Conservation (phyloP, 306 rosid species). For the Fagus crenata region DNA sequence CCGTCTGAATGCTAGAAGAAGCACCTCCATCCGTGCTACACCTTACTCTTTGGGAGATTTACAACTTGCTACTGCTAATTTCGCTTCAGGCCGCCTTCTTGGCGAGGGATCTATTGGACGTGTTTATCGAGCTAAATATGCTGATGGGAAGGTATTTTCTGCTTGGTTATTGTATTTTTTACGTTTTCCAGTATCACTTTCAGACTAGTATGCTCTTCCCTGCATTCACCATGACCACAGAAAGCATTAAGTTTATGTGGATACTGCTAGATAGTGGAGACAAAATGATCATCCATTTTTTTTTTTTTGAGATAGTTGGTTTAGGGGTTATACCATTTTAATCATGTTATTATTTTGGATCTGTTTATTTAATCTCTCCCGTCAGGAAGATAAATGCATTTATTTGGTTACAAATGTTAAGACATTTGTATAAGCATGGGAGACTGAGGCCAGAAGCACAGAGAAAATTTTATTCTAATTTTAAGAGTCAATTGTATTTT, state of each 20-base stretch:
- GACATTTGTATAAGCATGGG: too few relatives aligned
- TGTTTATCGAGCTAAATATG: slow-evolving; percentile 80
- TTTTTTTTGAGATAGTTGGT: not conserved
- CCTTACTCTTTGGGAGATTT: slow-evolving; percentile 56
- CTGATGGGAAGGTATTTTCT: slow-evolving; percentile 72
- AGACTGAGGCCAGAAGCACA: too few relatives aligned
- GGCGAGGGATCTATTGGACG: slow-evolving; percentile 82
- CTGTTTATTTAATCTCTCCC: not conserved
- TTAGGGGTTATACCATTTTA: not conserved
- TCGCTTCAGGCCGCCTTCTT: slow-evolving; percentile 67
- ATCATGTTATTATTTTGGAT: not conserved
- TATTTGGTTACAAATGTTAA: not conserved
- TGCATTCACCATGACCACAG: not conserved
- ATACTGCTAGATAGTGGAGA: not conserved
- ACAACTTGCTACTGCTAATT: slow-evolving; percentile 63
- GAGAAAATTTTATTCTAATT: too few relatives aligned
- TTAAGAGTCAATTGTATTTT: too few relatives aligned
- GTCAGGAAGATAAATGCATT: not conserved
- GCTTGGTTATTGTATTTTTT: not conserved
- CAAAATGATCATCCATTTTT: not conserved
- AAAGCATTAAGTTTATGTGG: not conserved
- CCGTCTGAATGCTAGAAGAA: slow-evolving; percentile 55
- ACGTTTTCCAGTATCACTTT: not conserved
- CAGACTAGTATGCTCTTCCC: not conserved
- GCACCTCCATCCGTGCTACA: slow-evolving; percentile 56